phyloP scores from a whole-genome alignment of 2,329 filamentous ascomycete genomes.

The Sporothrix protearum region DNA sequence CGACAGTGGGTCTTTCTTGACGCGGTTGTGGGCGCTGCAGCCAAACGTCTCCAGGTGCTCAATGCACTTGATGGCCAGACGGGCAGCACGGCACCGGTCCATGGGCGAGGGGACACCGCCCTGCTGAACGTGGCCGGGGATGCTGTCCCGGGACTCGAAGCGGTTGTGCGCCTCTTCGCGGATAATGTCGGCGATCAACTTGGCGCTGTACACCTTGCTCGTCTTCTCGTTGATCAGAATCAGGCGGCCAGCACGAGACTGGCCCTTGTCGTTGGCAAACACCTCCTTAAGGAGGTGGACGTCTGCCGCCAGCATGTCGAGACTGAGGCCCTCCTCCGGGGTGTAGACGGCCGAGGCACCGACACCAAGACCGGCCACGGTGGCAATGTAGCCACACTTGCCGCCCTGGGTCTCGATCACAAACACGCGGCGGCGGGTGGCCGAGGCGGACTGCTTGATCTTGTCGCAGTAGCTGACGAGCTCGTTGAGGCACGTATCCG shows the following conservation, averaged over 20 bases:
- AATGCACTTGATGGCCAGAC: conserved; percentile 90
- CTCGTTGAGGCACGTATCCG: conserved; percentile 94
- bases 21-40: conserved; percentile 60
- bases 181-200: conserved; percentile 93
- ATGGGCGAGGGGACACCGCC: conserved; percentile 90
- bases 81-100: conserved; percentile 88
- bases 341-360: conserved; percentile 93
- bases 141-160: conserved; percentile 88
- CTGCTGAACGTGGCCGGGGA: conserved; percentile 92
- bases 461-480: conserved; percentile 94
- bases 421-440: conserved; percentile 88
- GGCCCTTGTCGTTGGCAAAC: conserved; percentile 80
- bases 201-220: conserved; percentile 83
- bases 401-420: conserved; percentile 98
- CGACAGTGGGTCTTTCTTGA: conserved; percentile 70
- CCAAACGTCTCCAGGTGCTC: conserved; percentile 81
- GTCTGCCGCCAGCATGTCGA: conserved; percentile 88
- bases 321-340: conserved; percentile 89
- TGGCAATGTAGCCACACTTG: conserved; percentile 88
- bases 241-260: conserved; percentile 84
- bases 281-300: conserved; percentile 84
- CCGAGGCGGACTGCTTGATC: conserved; percentile 94
- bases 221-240: conserved; percentile 97
- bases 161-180: conserved; percentile 86
- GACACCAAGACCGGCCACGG: conserved; percentile 83